Conservation (phyloP, 2,329 filamentous ascomycete species). For the Diaporthe sp. region DNA sequence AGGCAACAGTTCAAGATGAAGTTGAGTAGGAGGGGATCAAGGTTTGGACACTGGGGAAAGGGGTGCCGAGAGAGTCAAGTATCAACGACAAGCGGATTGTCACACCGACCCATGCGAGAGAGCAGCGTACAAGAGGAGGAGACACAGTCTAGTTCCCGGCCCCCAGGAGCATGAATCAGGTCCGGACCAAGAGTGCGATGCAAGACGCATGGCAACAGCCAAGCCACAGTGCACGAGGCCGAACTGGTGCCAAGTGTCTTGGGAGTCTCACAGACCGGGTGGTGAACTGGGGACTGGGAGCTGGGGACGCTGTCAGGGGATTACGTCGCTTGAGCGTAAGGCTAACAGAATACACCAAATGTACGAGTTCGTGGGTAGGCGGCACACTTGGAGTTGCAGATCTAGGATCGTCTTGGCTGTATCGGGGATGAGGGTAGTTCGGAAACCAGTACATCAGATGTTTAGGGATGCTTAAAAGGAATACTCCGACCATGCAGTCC, state of each 20-base stretch:
- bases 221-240: constrained; percentile 36
- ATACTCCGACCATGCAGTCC: constrained; percentile 23
- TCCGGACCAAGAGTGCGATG: not conserved
- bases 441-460: constrained; percentile 14
- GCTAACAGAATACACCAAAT: not conserved
- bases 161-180: constrained; percentile 35
- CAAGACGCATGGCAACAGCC: constrained; percentile 34
- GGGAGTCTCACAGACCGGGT: constrained; percentile 32
- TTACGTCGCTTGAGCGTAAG: constrained; percentile 20
- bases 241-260: constrained; percentile 33
- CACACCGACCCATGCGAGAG: not conserved
- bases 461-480: constrained; percentile 25
- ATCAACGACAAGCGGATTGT: constrained; percentile 28
- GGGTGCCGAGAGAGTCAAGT: constrained; percentile 19
- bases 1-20: constrained; percentile 10
- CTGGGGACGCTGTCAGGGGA: constrained; percentile 10
- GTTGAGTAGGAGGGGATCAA: constrained; percentile 15
- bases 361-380: constrained; percentile 9
- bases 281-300: constrained; percentile 12
- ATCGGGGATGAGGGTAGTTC: constrained; percentile 26
- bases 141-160: not conserved
- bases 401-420: constrained; percentile 15
- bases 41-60: not conserved
- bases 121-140: not conserved
- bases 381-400: constrained; percentile 24